Base-by-base conservation (phyloP, 345 rosid species). In the Cardiospermum halicacabum region DNA sequence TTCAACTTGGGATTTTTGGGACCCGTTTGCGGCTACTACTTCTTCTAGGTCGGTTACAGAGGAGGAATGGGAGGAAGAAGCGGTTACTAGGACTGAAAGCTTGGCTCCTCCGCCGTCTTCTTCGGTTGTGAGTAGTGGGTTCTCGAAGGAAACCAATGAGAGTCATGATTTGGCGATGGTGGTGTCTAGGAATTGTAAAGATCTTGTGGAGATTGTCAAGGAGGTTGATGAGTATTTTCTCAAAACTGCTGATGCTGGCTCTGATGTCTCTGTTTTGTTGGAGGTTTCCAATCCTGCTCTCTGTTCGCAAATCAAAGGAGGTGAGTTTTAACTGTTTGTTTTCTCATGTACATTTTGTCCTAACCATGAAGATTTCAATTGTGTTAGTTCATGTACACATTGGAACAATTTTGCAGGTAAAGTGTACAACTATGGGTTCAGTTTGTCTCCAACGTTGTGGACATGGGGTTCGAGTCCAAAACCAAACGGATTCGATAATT, bases 1-100 rank as follows among this genome's bases (percentile, higher is more conserved):
- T 0, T 85, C 92, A 4, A 77, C 85, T 57, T 93, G 98, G 98
- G 98, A 93, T 68, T 88, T 88, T 67, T 92, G 96, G 98, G 92
- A 90, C 71, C 97, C 98, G 3, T 93, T 90, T 64, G 72, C 71
- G 19, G 93, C 85, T 16, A 60, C 85, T 56, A 60, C 85, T 56
- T 59, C 81, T 0, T 76, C 89, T 45, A 64, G 81, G 62, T 72
- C 86, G 28, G 77, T 72, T 21, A 74, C 84, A 1, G 97, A 85
- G 77, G 95, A 84, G 56, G 96, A 85, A 28, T 90, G 92, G 97
- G 97, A 85, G 68, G 94, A 73, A 11, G 84, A 61, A 9, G 69
- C 81, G 7, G 60, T 74, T 16, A 56, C 86, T 7, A 66, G 68
- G 28, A 76, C 82, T 16, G 83, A 80, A 15, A 79, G 85, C 24